Evolutionary conservation across 2,329 filamentous ascomycete genomes (phyloP), one percentile per base, ranked within the genome.

Genomic region (Xylariomycetidae sp.): DNA sequence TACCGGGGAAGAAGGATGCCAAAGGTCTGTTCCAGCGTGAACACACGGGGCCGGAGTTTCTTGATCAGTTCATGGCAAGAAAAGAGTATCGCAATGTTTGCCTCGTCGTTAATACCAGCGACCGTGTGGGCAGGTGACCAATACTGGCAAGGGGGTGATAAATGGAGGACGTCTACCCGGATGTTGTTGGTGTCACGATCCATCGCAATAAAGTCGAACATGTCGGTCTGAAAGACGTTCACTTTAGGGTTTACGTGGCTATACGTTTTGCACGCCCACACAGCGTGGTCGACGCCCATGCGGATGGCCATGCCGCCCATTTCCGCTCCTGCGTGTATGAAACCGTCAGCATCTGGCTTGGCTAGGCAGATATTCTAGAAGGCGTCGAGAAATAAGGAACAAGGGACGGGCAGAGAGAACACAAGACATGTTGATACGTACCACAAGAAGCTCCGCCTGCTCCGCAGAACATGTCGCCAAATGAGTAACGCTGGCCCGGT

Each of bases 11-110:
- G 63, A 0, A 74, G 56, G 1, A 94, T 69, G 0, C 85, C 86
- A 33, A 77, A 80, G 0, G 87, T 89, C 50, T 94, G 83, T 48
- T 94, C 88, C 1, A 94, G 62, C 0, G 86, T 94, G 2, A 86
- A 72, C 0, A 92, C 51, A 0, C 87, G 70, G 0, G 88, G 86
- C 0, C 69, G 72, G 0, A 72, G 55, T 22, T 71, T 70, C 5
- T 69, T 58, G 1, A 90, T 59, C 0, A 88, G 56, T 4, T 70
- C 56, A 1, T 65, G 59, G 32, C 74, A 76, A 0, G 68, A 62
- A 41, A 72, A 75, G 0, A 80, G 50, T 0, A 69, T 69, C 2
- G 78, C 77, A 0, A 75, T 77, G 45, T 94, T 92, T 0, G 61
- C 67, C 1, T 85, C 82, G 28, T 88, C 81, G 15, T 79, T 69